Percentiles rank a stretch among this genome's conserved stretches.
Conservation (phyloP, 2,329 filamentous ascomycete species). For the Trichoderma koningii region DNA sequence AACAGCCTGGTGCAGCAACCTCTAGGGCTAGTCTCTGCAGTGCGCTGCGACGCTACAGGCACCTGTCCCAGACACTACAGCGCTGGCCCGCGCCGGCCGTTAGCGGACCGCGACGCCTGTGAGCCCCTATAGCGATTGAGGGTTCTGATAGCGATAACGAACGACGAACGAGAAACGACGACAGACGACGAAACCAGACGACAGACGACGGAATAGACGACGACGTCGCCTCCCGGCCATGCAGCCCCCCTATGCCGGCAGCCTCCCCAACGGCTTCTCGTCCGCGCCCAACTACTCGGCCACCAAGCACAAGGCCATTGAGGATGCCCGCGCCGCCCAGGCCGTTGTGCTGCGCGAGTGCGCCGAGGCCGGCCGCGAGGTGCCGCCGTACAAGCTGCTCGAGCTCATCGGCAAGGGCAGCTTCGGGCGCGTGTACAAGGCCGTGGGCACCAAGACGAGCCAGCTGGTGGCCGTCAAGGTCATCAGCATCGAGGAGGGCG, state of each 20-base stretch:
- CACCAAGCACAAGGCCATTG: constrained; percentile 58
- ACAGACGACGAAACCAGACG: background rate
- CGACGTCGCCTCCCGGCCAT: constrained; percentile 4
- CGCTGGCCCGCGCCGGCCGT: constrained; percentile 1
- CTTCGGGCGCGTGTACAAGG: constrained; percentile 75
- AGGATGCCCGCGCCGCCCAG: constrained; percentile 71
- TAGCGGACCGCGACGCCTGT: constrained; percentile 7
- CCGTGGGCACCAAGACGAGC: constrained; percentile 36
- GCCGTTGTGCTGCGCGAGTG: constrained; percentile 62
- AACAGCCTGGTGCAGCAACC: background rate
- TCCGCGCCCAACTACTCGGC: constrained; percentile 20
- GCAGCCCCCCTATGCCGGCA: constrained; percentile 22
- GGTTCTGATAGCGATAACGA: background rate
- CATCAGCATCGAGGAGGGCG: constrained; percentile 73
- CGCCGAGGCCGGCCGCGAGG: constrained; percentile 57
- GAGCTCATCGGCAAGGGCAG: constrained; percentile 74
- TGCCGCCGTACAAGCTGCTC: constrained; percentile 65
- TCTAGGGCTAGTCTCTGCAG: background rate
- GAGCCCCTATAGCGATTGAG: constrained; percentile 3
- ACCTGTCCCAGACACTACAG: constrained; percentile 2
- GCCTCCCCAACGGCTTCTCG: constrained; percentile 25
- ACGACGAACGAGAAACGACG: background rate
- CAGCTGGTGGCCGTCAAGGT: constrained; percentile 70
- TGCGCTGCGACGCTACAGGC: background rate
- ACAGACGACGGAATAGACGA: background rate